A percentile compares a stretch with the other conserved stretches of the same genome.
phyloP scores from a whole-genome alignment of 495 filamentous ascomycete species.

The Penicillium ucsense region DNA sequence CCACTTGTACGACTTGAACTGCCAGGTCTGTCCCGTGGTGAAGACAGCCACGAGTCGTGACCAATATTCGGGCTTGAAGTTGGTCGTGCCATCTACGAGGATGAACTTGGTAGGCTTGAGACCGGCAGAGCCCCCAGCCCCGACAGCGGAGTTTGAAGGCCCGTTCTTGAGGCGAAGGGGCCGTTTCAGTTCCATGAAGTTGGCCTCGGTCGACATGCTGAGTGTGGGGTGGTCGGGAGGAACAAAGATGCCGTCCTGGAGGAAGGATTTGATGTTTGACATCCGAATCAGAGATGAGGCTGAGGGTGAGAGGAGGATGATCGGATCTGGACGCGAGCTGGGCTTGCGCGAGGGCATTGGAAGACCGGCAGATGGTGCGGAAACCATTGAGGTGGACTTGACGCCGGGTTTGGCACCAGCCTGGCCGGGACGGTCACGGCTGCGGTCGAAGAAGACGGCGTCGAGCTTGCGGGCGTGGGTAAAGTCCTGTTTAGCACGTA shows the following conservation, averaged over 20 bases:
- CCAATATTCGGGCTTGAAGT: slow-evolving; percentile 99
- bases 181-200: slow-evolving; percentile 77
- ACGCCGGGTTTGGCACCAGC: slow-evolving; percentile 31
- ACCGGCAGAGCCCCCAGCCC: slow-evolving; percentile 20
- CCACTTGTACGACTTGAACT: slow-evolving; percentile 98
- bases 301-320: slow-evolving; percentile 97
- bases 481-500: slow-evolving; percentile 59
- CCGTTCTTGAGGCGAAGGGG: slow-evolving; percentile 58
- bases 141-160: slow-evolving; percentile 18
- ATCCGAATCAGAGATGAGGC: slow-evolving; percentile 95
- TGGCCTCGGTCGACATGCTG: slow-evolving; percentile 47
- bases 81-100: slow-evolving; percentile 80
- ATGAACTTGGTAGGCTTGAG: slow-evolving; percentile 75
- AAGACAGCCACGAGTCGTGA: slow-evolving; percentile 92
- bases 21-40: slow-evolving; percentile 96
- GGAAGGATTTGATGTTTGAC: slow-evolving; percentile 94
- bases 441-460: slow-evolving; percentile 64
- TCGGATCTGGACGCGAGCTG: slow-evolving; percentile 69
- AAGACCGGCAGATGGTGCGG: slow-evolving; percentile 34
- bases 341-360: slow-evolving; percentile 38
- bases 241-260: slow-evolving; percentile 72
- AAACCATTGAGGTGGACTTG: slow-evolving; percentile 26
- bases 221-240: slow-evolving; percentile 60
- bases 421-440: slow-evolving; percentile 35
- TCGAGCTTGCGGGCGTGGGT: slow-evolving; percentile 85